phyloP scores from a whole-genome alignment of 2,329 filamentous ascomycete genomes.

The Parascedosporium putredinis region DNA sequence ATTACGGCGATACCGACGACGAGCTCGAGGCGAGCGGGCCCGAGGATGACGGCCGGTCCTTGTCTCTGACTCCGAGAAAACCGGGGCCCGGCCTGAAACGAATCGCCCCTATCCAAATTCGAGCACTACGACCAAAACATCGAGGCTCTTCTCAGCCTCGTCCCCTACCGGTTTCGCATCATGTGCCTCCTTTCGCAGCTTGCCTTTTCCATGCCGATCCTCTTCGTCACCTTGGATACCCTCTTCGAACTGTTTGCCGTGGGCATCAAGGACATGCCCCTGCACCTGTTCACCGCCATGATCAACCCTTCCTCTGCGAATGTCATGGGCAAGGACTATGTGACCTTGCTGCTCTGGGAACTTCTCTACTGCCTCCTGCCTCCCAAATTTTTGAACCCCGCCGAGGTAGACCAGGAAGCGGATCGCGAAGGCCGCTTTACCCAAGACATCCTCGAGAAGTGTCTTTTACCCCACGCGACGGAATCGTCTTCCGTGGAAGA shows the following conservation, averaged over 20 bases:
- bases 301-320: constrained; percentile 15
- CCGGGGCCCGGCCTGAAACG: constrained; percentile 1
- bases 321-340: constrained; percentile 24
- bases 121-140: constrained; percentile 8
- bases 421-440: constrained; percentile 30
- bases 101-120: constrained; percentile 7
- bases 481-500: constrained; percentile 50
- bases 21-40: constrained; percentile 20
- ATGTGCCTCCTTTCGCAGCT: constrained; percentile 44
- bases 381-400: constrained; percentile 28
- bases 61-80: neutral
- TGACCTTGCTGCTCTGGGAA: constrained; percentile 34
- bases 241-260: constrained; percentile 51
- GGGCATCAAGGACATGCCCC: constrained; percentile 48
- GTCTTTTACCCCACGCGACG: constrained; percentile 57
- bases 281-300: constrained; percentile 38
- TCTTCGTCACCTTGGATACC: constrained; percentile 31
- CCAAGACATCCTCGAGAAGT: constrained; percentile 36
- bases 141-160: constrained; percentile 35
- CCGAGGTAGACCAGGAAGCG: constrained; percentile 23
- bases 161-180: constrained; percentile 52
- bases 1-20: constrained; percentile 34
- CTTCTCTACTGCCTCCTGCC: constrained; percentile 35
- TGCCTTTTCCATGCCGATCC: constrained; percentile 32
- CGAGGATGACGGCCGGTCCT: constrained; percentile 11